Evolutionary conservation across 768 basidiomycete genomes (phyloP), one percentile per base, ranked within the genome.

Genomic region (Lactarius sp.): DNA sequence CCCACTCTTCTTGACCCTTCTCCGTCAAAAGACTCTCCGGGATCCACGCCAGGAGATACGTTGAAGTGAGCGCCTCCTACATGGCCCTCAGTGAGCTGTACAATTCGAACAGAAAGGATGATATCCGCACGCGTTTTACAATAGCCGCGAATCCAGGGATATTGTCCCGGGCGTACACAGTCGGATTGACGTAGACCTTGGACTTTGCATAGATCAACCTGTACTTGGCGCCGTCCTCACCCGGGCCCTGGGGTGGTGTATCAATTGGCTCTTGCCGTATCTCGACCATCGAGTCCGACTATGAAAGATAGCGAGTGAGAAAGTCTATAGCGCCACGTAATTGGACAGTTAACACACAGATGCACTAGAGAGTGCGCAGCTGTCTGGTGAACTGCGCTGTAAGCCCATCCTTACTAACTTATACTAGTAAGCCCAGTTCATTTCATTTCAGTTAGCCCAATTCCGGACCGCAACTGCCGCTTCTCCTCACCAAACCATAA

Each of bases 111-210:
- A 66, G 59, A 41, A 41, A 60, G 46, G 63, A 54, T 56, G 49
- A 14, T 31, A 22, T 5, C 78, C 87, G 59, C 68, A 93, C 93
- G 70, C 88, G 83, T 78, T 94, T 92, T 20, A 98, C 94, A 61
- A 99, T 80, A 16, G 90, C 87, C 7, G 94, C 86, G 73, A 96
- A 98, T 1, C 97, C 97, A 3, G 92, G 85, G 41, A 98, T 91
- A 74, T 98, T 96, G 75, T 98, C 97, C 70, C 89, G 82, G 2
- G 89, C 81, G 73, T 94, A 95, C 3, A 89, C 85, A 2, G 94
- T 96, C 0, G 97, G 97, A 69, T 98, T 92, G 50, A 99, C 86
- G 72, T 96, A 94, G 51, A 98, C 96, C 73, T 94, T 95, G 47
- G 89, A 92, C 73, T 96, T 97, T 74, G 86, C 88, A 70, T 93